phyloP scores from a whole-genome alignment of 2,329 filamentous ascomycete genomes.

The Fonsecaea multimorphosa region DNA sequence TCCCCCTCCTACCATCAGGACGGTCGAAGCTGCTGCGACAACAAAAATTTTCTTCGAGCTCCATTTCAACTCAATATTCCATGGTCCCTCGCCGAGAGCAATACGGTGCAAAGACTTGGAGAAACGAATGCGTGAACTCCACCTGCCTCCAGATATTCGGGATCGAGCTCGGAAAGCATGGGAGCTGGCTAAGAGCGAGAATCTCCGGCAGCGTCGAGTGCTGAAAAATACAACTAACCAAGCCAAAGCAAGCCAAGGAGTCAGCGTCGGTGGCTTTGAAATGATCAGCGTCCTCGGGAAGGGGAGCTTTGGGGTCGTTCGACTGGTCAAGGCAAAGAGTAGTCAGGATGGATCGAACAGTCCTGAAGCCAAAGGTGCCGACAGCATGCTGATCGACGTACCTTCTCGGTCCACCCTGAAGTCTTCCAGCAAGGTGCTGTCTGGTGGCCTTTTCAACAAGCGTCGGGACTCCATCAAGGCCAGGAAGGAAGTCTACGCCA shows the following conservation, averaged over 20 bases:
- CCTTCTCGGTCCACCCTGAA: constrained; percentile 16
- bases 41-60: constrained; percentile 88
- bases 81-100: constrained; percentile 63
- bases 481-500: constrained; percentile 76
- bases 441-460: constrained; percentile 13
- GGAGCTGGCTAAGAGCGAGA: constrained; percentile 70
- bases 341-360: constrained; percentile 34
- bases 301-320: constrained; percentile 92
- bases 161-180: constrained; percentile 63
- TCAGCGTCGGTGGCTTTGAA: constrained; percentile 72
- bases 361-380: constrained; percentile 2
- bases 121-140: constrained; percentile 58
- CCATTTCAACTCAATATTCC: constrained; percentile 75
- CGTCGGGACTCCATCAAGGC: constrained; percentile 2
- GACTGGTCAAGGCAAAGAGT: constrained; percentile 74
- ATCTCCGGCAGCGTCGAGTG: constrained; percentile 74
- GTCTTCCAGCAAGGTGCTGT: not conserved
- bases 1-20: constrained; percentile 47
- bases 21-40: constrained; percentile 77
- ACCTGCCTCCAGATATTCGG: constrained; percentile 28
- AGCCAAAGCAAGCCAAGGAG: constrained; percentile 52
- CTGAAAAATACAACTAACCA: constrained; percentile 68
- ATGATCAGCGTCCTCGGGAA: constrained; percentile 83
- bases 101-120: constrained; percentile 69
- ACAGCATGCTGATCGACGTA: constrained; percentile 21